phyloP scores from a whole-genome alignment of 2,329 filamentous ascomycete genomes.

The Didymosphaeria variabile region DNA sequence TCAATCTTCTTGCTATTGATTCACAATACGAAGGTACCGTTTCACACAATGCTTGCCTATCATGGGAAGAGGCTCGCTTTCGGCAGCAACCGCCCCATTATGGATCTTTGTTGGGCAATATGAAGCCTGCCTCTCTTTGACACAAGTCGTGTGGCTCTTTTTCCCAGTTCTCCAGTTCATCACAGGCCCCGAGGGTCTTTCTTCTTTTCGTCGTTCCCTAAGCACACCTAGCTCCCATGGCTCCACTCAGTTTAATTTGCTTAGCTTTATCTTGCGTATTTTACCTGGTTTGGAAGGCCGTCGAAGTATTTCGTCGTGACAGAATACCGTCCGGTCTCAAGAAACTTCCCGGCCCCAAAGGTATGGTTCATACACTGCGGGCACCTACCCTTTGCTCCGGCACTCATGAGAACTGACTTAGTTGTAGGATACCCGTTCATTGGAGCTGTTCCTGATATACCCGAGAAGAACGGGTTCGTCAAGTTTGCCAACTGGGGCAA shows the following conservation, averaged over 20 bases:
- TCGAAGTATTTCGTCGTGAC: conserved; percentile 35
- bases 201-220: conserved; percentile 16
- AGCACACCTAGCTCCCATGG: conserved; percentile 37
- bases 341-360: conserved; percentile 52
- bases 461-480: conserved; percentile 55
- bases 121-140: neutral
- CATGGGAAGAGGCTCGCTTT: neutral
- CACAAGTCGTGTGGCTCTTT: conserved; percentile 18
- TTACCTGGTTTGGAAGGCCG: conserved; percentile 43
- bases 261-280: conserved; percentile 32
- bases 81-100: neutral
- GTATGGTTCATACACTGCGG: conserved; percentile 33
- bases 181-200: conserved; percentile 8
- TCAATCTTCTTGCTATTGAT: conserved; percentile 1
- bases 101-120: neutral
- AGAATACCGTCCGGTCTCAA: conserved; percentile 48
- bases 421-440: conserved; percentile 53
- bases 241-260: conserved; percentile 38
- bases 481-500: conserved; percentile 58
- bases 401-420: conserved; percentile 17
- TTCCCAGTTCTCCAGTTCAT: conserved; percentile 12
- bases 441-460: conserved; percentile 54
- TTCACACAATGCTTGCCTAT: neutral
- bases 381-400: neutral
- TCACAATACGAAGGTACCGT: conserved; percentile 2